Conservation (phyloP, 495 filamentous ascomycete species). For the Aspergillus ostianus region DNA sequence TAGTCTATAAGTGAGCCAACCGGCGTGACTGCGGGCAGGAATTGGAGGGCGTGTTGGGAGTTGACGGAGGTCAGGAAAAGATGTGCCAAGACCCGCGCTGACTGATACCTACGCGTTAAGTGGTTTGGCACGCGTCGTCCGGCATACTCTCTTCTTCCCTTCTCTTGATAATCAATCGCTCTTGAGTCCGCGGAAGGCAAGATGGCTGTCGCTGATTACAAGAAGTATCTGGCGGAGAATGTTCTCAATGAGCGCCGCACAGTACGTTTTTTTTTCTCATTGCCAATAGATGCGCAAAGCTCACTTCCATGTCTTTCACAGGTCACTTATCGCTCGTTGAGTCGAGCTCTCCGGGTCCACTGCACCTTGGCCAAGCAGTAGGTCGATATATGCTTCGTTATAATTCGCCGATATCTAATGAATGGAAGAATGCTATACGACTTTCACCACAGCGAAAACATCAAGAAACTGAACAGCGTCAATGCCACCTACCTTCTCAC, state of each 20-base stretch:
- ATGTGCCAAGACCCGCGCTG: conserved; percentile 47
- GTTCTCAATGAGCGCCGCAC: conserved; percentile 74
- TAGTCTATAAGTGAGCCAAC: background rate
- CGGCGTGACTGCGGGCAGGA: conserved; percentile 1
- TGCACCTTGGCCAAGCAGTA: conserved; percentile 82
- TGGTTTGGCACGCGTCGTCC: conserved; percentile 42
- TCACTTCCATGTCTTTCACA: conserved; percentile 27
- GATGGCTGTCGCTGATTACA: conserved; percentile 61
- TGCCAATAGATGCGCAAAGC: conserved; percentile 2
- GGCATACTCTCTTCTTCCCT: background rate
- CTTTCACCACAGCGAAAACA: conserved; percentile 77
- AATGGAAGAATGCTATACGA: conserved; percentile 79
- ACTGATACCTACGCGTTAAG: conserved; percentile 54
- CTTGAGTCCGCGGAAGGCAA: conserved; percentile 14
- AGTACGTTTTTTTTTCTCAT: conserved; percentile 46
- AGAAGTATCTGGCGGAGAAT: conserved; percentile 67
- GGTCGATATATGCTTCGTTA: conserved; percentile 17
- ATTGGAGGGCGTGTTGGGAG: conserved; percentile 9
- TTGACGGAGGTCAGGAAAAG: conserved; percentile 8
- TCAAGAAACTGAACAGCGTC: conserved; percentile 67
- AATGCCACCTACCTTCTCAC: conserved; percentile 87
- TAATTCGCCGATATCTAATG: conserved; percentile 6
- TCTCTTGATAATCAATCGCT: conserved; percentile 6
- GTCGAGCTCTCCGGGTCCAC: conserved; percentile 76
- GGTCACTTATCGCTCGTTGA: conserved; percentile 83